phyloP scores from a whole-genome alignment of 345 rosid species.

The Euclidium syriacum region DNA sequence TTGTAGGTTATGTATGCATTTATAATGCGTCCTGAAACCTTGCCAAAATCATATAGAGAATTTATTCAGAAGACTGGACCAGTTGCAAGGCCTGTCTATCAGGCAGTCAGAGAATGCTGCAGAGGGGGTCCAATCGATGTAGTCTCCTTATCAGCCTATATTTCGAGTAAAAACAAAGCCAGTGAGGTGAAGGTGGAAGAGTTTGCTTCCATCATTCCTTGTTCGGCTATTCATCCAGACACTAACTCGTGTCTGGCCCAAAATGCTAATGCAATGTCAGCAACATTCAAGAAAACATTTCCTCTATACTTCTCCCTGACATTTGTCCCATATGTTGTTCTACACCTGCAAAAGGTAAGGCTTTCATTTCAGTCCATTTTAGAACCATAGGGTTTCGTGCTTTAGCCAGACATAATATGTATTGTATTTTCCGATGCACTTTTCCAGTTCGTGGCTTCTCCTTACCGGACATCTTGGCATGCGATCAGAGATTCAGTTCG shows the following conservation, averaged over 20 bases:
- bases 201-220: slow-evolving; percentile 80
- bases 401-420: slow-evolving; percentile 1
- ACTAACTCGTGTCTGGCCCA: slow-evolving; percentile 74
- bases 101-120: slow-evolving; percentile 88
- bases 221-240: slow-evolving; percentile 86
- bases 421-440: slow-evolving; percentile 7
- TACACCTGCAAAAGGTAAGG: slow-evolving; percentile 82
- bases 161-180: slow-evolving; percentile 44
- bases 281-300: slow-evolving; percentile 93
- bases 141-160: slow-evolving; percentile 62
- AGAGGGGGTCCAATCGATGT: slow-evolving; percentile 83
- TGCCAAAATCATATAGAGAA: slow-evolving; percentile 91
- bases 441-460: slow-evolving; percentile 90
- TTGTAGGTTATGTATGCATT: slow-evolving; percentile 81
- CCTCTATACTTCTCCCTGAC: slow-evolving; percentile 97
- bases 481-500: slow-evolving; percentile 86
- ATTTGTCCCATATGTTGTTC: slow-evolving; percentile 92
- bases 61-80: slow-evolving; percentile 99
- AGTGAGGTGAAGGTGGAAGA: slow-evolving; percentile 59
- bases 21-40: slow-evolving; percentile 95
- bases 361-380: slow-evolving; percentile 4
- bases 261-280: slow-evolving; percentile 80
- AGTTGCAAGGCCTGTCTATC: slow-evolving; percentile 79
- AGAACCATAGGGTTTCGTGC: slow-evolving; percentile 1
- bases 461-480: slow-evolving; percentile 77